phyloP scores from a whole-genome alignment of 495 filamentous ascomycete genomes.

The Haplographium delicatum region DNA sequence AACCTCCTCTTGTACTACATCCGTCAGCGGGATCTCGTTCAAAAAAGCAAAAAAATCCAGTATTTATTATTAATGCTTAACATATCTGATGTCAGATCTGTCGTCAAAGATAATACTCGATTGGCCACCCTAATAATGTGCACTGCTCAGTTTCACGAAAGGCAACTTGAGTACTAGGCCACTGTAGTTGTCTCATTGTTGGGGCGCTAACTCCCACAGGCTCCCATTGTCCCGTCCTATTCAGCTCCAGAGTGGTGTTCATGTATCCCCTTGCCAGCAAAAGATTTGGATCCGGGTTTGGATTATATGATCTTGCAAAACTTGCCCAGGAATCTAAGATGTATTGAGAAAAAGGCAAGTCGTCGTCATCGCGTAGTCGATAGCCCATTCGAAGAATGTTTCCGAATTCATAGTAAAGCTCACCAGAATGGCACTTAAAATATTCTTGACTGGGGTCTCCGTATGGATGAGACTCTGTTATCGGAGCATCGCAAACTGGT shows the following conservation, averaged over 20 bases:
- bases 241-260: constrained; percentile 9
- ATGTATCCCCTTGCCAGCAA: constrained; percentile 17
- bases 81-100: no score
- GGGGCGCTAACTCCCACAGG: not conserved
- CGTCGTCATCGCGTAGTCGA: constrained; percentile 17
- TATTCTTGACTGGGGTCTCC: constrained; percentile 33
- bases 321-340: constrained; percentile 17
- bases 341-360: constrained; percentile 16
- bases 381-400: constrained; percentile 27
- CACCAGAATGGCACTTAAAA: constrained; percentile 43
- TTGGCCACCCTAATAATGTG: constrained; percentile 12
- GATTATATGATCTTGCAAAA: constrained; percentile 19
- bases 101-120: constrained; percentile 18
- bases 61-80: no score
- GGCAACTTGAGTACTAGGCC: constrained; percentile 14
- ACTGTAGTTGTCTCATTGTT: constrained; percentile 17
- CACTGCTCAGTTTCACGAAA: constrained; percentile 20
- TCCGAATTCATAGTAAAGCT: constrained; percentile 38
- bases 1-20: no score
- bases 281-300: constrained; percentile 14
- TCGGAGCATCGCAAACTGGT: constrained; percentile 33
- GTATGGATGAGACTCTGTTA: constrained; percentile 29
- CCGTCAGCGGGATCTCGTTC: no score
- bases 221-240: constrained; percentile 12
- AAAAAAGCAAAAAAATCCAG: no score